A percentile compares a stretch with the other conserved stretches of the same genome.
These are phyloP conservation scores for Meyerozyma sp. DNA, from an alignment of 1,139 yeast species.

Conservation along the genomic window DNA sequence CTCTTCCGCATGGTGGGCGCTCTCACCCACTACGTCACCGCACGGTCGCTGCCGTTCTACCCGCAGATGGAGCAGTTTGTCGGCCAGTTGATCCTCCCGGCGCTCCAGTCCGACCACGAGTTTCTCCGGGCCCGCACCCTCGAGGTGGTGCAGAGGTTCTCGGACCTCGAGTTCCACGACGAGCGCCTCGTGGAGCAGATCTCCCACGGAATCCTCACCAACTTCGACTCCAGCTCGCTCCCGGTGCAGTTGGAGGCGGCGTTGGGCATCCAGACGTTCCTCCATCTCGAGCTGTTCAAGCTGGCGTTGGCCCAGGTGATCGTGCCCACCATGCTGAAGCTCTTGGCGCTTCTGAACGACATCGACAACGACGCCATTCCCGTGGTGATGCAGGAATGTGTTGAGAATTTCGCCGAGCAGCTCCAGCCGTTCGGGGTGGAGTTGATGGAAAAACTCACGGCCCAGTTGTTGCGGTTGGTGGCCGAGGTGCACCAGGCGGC, in stretches of 20 bases:
- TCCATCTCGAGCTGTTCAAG: conserved; percentile 60
- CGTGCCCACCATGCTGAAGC: conserved; percentile 76
- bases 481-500: conserved; percentile 63
- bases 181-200: conserved; percentile 45
- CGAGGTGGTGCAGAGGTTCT: conserved; percentile 66
- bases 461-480: conserved; percentile 73
- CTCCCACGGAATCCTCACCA: conserved; percentile 62
- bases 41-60: conserved; percentile 53
- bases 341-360: conserved; percentile 70
- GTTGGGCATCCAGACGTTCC: conserved; percentile 76
- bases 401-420: conserved; percentile 81
- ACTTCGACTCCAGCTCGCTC: conserved; percentile 50
- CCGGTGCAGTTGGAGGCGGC: conserved; percentile 87
- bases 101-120: conserved; percentile 58
- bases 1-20: conserved; percentile 73
- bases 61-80: conserved; percentile 69
- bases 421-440: conserved; percentile 92
- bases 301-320: conserved; percentile 64
- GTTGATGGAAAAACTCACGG: conserved; percentile 71
- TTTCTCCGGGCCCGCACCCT: conserved; percentile 83
- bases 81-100: conserved; percentile 62
- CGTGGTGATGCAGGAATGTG: conserved; percentile 93
- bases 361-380: conserved; percentile 86
- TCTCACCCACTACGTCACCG: conserved; percentile 54
- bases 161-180: conserved; percentile 55